phyloP scores from a whole-genome alignment of 495 filamentous ascomycete species.

The Xylaria scruposa region DNA sequence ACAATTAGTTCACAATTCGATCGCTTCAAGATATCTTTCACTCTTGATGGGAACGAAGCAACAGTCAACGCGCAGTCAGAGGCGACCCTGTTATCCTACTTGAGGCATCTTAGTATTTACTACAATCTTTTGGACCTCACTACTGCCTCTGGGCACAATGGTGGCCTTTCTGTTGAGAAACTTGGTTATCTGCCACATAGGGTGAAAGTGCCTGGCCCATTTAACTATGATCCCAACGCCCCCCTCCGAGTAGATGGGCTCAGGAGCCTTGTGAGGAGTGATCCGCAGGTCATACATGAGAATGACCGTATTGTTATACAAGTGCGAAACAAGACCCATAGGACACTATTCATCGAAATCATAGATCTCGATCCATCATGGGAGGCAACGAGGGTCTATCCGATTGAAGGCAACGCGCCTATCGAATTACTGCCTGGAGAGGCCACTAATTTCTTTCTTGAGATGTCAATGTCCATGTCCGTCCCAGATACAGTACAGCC shows the following conservation, averaged over 20 bases:
- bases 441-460: background rate
- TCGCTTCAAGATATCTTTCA: background rate
- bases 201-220: background rate
- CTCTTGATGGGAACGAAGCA: background rate
- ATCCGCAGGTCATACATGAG: background rate
- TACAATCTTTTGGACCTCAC: background rate
- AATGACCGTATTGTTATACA: background rate
- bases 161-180: background rate
- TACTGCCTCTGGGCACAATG: background rate
- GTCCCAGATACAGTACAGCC: background rate
- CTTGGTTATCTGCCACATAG: background rate
- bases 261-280: background rate
- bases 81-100: background rate
- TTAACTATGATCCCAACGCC: background rate
- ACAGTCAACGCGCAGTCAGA: background rate
- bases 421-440: background rate
- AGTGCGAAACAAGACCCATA: background rate
- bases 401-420: background rate
- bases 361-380: background rate
- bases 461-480: background rate
- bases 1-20: background rate
- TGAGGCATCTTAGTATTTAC: conserved; percentile 1
- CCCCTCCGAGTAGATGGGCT: background rate
- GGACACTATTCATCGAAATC: background rate
- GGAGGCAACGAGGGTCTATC: background rate